Evolutionary conservation across 176 grass and related monocot species (phyloP).

Genomic region (Pharus latifolius): DNA sequence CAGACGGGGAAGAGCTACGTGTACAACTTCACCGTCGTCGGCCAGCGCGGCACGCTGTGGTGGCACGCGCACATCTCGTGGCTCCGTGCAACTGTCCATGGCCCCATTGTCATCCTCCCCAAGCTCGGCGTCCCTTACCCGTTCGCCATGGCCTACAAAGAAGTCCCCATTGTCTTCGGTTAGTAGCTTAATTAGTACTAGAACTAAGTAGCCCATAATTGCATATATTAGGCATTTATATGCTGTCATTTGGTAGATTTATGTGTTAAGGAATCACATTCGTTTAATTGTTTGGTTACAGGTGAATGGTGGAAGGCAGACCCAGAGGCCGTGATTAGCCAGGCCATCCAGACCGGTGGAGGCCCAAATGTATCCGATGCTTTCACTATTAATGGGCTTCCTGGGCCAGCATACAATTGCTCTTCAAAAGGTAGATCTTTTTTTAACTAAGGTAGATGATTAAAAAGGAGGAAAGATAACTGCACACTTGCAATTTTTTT

Average conservation of each 20-base stretch:
- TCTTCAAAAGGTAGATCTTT: conserved; percentile 29
- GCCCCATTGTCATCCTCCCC: conserved; percentile 61
- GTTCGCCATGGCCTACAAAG: conserved; percentile 47
- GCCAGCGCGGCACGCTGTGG: conserved; percentile 76
- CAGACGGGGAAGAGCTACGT: conserved; percentile 61
- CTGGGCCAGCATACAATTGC: conserved; percentile 48
- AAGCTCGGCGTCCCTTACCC: conserved; percentile 61
- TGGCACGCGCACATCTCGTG: conserved; percentile 87
- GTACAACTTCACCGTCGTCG: conserved; percentile 63
- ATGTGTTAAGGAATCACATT: too few relatives aligned
- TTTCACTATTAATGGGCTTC: conserved; percentile 57
- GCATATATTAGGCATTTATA: too few relatives aligned
- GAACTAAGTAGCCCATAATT: too few relatives aligned
- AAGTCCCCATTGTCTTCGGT: conserved; percentile 66
- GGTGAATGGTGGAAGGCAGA: conserved; percentile 66
- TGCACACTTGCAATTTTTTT: too few relatives aligned
- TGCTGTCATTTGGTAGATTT: too few relatives aligned
- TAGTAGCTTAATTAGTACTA: too few relatives aligned
- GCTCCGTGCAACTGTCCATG: conserved; percentile 63
- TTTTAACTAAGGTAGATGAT: not conserved
- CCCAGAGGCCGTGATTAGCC: conserved; percentile 23
- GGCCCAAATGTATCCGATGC: conserved; percentile 56
- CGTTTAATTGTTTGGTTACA: not conserved
- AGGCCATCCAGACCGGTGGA: conserved; percentile 24
- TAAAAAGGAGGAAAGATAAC: too few relatives aligned